phyloP scores from a whole-genome alignment of 176 grass and related monocot species.

The Hordeum vulgare region DNA sequence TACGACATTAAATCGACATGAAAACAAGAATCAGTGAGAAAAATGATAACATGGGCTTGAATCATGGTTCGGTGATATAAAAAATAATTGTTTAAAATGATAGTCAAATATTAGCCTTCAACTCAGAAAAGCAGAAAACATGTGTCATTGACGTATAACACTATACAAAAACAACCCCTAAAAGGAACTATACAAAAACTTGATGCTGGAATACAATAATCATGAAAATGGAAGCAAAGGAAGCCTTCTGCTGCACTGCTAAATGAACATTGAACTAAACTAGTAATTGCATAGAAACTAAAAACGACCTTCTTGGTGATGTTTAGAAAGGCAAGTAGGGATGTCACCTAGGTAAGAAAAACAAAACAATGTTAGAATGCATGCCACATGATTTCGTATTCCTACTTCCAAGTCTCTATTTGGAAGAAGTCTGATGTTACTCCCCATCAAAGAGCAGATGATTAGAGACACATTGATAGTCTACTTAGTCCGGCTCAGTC shows the following conservation, averaged over 20 bases:
- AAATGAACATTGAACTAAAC: background rate
- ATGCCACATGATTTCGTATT: background rate
- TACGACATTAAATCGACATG: background rate
- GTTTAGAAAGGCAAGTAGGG: background rate
- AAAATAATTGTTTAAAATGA: background rate
- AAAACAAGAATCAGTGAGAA: background rate
- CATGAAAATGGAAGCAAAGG: background rate
- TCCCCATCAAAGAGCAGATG: background rate
- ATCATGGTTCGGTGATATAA: background rate
- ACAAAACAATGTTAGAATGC: background rate
- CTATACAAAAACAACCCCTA: background rate
- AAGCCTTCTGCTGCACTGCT: background rate
- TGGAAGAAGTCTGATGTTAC: background rate
- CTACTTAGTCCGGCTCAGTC: slow-evolving; percentile 6
- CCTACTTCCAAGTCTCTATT: background rate
- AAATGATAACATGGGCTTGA: background rate
- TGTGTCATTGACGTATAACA: background rate
- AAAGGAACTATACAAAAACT: background rate
- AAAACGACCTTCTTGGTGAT: background rate
- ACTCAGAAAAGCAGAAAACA: background rate
- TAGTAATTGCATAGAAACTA: background rate
- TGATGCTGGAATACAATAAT: background rate
- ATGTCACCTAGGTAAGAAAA: background rate
- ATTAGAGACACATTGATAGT: background rate
- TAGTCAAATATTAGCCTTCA: background rate